These are phyloP conservation scores for Suillus tomentosus DNA, from an alignment of 768 basidiomycete genomes.

Conservation along the genomic window DNA sequence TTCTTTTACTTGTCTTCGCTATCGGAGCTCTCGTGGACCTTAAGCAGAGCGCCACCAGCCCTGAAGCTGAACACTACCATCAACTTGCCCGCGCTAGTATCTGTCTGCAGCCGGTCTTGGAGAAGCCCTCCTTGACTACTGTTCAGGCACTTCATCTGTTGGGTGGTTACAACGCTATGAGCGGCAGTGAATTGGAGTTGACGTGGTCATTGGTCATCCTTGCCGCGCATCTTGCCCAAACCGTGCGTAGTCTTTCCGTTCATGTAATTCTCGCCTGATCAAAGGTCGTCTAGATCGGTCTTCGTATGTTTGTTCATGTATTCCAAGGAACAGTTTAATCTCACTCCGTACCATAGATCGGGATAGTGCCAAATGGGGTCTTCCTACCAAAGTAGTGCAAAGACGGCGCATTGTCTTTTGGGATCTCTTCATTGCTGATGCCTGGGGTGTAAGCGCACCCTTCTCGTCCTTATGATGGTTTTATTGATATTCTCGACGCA, in stretches of 20 bases:
- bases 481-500: slow-evolving; percentile 31
- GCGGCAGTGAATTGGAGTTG: slow-evolving; percentile 68
- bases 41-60: slow-evolving; percentile 28
- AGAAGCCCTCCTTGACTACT: slow-evolving; percentile 70
- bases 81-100: slow-evolving; percentile 67
- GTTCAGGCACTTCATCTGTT: slow-evolving; percentile 70
- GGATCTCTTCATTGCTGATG: slow-evolving; percentile 75
- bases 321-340: slow-evolving; percentile 10
- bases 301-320: slow-evolving; percentile 51
- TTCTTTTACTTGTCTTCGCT: slow-evolving; percentile 54
- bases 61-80: slow-evolving; percentile 63
- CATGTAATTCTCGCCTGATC: slow-evolving; percentile 15
- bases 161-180: slow-evolving; percentile 73
- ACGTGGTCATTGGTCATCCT: slow-evolving; percentile 68
- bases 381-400: slow-evolving; percentile 63
- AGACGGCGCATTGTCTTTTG: slow-evolving; percentile 72
- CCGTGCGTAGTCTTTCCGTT: slow-evolving; percentile 41
- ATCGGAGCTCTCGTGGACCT: slow-evolving; percentile 51
- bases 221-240: slow-evolving; percentile 66
- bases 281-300: slow-evolving; percentile 51
- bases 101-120: slow-evolving; percentile 66
- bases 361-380: slow-evolving; percentile 63
- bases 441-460: slow-evolving; percentile 56
- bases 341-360: slow-evolving; percentile 44
- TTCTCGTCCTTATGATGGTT: not conserved